These are phyloP conservation scores for Sextonia rubra DNA, from an alignment of 164 flowering plant genomes.

Conservation along the genomic window DNA sequence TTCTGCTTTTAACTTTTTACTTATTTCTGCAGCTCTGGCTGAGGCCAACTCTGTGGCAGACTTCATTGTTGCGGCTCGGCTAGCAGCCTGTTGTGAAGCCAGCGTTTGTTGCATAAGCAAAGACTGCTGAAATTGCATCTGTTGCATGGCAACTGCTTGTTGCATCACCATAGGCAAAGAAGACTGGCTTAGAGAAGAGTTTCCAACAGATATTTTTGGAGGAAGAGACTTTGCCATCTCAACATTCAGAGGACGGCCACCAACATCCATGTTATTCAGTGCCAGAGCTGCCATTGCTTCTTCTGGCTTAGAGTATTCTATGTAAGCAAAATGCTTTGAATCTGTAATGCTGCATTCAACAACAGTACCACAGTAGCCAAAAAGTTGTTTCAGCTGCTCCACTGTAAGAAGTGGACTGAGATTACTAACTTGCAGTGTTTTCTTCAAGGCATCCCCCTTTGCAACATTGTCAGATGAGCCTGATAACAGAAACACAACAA, in stretches of 20 bases:
- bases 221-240: constrained; percentile 99
- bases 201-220: constrained; percentile 44
- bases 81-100: constrained; percentile 94
- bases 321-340: constrained; percentile 90
- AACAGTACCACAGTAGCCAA: constrained; percentile 86
- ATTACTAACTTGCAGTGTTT: constrained; percentile 91
- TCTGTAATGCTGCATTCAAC: constrained; percentile 85
- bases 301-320: constrained; percentile 94
- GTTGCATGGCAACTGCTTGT: constrained; percentile 99
- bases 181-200: constrained; percentile 46
- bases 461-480: constrained; percentile 61
- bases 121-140: constrained; percentile 99
- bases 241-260: constrained; percentile 92
- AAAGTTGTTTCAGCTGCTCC: constrained; percentile 89
- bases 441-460: constrained; percentile 60
- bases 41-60: constrained; percentile 92
- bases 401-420: constrained; percentile 86
- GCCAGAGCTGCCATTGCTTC: constrained; percentile 91
- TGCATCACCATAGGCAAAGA: constrained; percentile 92
- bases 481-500: constrained; percentile 21
- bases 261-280: constrained; percentile 90
- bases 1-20: constrained; percentile 77
- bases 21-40: constrained; percentile 97
- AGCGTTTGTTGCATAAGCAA: constrained; percentile 87
- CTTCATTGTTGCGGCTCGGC: constrained; percentile 91